Conservation (phyloP, 805 yeast species). For the Debaryomyces maramus region DNA sequence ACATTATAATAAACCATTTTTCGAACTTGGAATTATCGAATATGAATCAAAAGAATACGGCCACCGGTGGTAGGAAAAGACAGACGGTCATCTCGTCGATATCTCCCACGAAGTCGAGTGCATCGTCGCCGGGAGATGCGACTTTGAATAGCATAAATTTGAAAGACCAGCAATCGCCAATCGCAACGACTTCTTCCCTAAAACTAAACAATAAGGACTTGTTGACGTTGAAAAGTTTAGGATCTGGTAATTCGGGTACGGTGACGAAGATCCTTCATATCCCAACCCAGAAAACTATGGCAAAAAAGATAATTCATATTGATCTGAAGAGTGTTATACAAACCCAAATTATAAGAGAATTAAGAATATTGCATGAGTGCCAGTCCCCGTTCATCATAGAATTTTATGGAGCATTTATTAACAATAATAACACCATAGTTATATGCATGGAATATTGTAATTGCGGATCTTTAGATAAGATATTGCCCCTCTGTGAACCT, state of each 20-base stretch:
- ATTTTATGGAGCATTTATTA: slow-evolving; percentile 86
- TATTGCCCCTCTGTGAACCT: slow-evolving; percentile 51
- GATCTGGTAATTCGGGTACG: slow-evolving; percentile 93
- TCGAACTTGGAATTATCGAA: slow-evolving; percentile 22
- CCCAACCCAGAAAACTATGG: slow-evolving; percentile 87
- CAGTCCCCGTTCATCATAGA: slow-evolving; percentile 79
- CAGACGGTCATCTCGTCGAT: slow-evolving; percentile 44
- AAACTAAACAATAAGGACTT: slow-evolving; percentile 56
- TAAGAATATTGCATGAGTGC: slow-evolving; percentile 89
- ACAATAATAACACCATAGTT: slow-evolving; percentile 64
- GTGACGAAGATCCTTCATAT: slow-evolving; percentile 86
- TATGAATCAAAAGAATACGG: slow-evolving; percentile 1
- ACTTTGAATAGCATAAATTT: slow-evolving; percentile 3
- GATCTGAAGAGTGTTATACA: slow-evolving; percentile 79
- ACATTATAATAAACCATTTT: slow-evolving; percentile 26
- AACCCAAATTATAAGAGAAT: slow-evolving; percentile 82
- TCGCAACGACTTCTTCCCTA: slow-evolving; percentile 33
- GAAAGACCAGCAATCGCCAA: slow-evolving; percentile 24
- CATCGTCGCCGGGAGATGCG: slow-evolving; percentile 18
- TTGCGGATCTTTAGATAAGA: slow-evolving; percentile 87
- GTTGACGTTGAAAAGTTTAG: slow-evolving; percentile 72
- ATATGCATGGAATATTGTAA: slow-evolving; percentile 96
- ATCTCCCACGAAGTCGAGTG: slow-evolving; percentile 38
- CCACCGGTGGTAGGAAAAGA: slow-evolving; percentile 23
- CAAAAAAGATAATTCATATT: slow-evolving; percentile 82